phyloP scores from a whole-genome alignment of 352 stramenopile species.

The Phytophthora ohioensis region DNA sequence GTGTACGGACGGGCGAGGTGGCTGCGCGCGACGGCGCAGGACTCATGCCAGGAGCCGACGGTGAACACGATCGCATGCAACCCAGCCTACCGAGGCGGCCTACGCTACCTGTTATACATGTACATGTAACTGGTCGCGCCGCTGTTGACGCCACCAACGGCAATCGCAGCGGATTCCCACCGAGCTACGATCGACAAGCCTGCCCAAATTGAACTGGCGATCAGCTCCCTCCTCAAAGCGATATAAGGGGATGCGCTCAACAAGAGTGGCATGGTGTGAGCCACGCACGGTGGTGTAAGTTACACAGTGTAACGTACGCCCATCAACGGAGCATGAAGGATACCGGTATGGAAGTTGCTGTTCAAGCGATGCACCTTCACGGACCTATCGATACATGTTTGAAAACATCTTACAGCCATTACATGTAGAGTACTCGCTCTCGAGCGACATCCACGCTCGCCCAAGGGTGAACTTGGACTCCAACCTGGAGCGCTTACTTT shows the following conservation, averaged over 20 bases:
- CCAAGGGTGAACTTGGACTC: no score
- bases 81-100: constrained; percentile 4
- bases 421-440: no score
- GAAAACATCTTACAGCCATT: no score
- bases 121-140: no score
- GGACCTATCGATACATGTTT: no score
- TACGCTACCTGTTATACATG: no score
- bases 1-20: constrained; percentile 25
- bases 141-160: background rate
- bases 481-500: background rate
- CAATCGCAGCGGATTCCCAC: background rate
- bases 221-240: constrained; percentile 24
- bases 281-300: background rate
- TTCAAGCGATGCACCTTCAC: no score
- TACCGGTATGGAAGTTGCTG: no score
- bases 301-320: no score
- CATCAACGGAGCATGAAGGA: no score
- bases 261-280: constrained; percentile 31
- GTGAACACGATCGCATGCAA: background rate
- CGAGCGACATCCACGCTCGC: no score
- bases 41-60: background rate
- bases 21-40: constrained; percentile 13
- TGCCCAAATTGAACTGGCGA: background rate
- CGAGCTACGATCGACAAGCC: constrained; percentile 9
- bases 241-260: constrained; percentile 39